Evolutionary conservation across 2,329 filamentous ascomycete species (phyloP), one percentile per base, ranked within the genome.

Genomic region (Scedosporium aurantiacum): DNA sequence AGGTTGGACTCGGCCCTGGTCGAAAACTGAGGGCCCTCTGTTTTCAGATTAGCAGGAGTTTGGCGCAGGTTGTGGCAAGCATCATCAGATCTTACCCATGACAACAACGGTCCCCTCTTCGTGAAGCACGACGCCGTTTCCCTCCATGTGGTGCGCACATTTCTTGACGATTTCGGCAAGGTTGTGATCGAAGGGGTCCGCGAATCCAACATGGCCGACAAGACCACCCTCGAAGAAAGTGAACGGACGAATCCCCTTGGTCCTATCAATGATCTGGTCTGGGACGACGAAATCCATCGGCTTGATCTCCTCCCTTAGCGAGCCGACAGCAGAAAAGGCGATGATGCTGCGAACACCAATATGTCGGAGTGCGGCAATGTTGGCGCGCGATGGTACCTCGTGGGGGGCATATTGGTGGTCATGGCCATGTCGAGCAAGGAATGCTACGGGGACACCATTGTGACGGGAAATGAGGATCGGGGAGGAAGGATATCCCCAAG

Each of bases 11-110:
- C 94, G 63, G 94, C 93, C 64, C 94, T 91, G 18, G 94, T 97
- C 64, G 89, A 94, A 82, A 99, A 99, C 69, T 96, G 91, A 21
- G 94, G 94, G n/a, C 94, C 94, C 82, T 99, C 94, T 90, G 68
- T 64, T 52, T 1, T 23, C 16, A 23, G 14, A 23, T 52, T 18
- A 27, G 27, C 47, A 5, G 10, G 43, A 3, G 14, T 5, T 25
- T 10, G 14, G 18, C 41, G 16, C 10, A 56, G 8, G 27, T 23
- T 32, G 32, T 61, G 14, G 2, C 32, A 52, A 41, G 25, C 47
- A 41, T 41, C 54, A 50, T 18, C 4, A 40, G n/a, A 16, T 78
- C 83, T 63, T 77, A 90, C 88, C 88, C 89, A 99, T 99, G 78
- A 92, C 96, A 68, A 99, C 81, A 63, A 97, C 76, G 1, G 88